Conservation (phyloP, 371 early-diverging fungal genomes). For the Blakeslea trispora region DNA sequence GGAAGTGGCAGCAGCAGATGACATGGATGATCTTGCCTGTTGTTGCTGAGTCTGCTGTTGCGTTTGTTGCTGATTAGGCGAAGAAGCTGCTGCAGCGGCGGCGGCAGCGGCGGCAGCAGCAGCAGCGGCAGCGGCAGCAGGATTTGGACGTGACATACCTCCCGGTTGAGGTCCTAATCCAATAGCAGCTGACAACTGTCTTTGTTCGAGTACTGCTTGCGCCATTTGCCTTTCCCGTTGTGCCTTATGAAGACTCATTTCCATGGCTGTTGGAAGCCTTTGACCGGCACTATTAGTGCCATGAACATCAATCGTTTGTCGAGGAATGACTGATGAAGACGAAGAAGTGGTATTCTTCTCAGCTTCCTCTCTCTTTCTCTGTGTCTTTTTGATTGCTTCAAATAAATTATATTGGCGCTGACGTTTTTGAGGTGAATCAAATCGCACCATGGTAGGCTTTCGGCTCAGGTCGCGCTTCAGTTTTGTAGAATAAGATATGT, state of each 20-base stretch:
- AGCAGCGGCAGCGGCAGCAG: conserved; percentile 12
- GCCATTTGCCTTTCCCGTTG: conserved; percentile 75
- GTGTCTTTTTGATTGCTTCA: conserved; percentile 54
- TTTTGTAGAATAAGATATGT: conserved; percentile 22
- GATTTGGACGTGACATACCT: conserved; percentile 11
- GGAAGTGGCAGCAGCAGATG: conserved; percentile 5
- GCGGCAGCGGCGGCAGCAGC: conserved; percentile 18
- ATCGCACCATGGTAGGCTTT: conserved; percentile 26
- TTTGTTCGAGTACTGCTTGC: conserved; percentile 69
- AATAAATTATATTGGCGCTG: conserved; percentile 43
- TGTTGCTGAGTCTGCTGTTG: conserved; percentile 2
- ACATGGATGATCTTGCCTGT: conserved; percentile 7
- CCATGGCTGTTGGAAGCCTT: conserved; percentile 66
- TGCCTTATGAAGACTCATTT: conserved; percentile 72
- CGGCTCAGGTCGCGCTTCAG: conserved; percentile 27
- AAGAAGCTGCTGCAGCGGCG: neutral
- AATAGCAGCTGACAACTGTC: conserved; percentile 60
- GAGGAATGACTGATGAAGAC: conserved; percentile 31
- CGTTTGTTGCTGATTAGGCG: neutral
- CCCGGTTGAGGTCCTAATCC: conserved; percentile 22
- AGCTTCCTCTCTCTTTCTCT: conserved; percentile 49
- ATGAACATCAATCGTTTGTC: conserved; percentile 49
- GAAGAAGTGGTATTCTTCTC: conserved; percentile 25
- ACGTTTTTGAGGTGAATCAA: conserved; percentile 32
- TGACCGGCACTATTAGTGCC: conserved; percentile 51